A percentile compares a stretch with the other conserved stretches of the same genome.
These are phyloP conservation scores for Sclerotinia minor DNA, from an alignment of 2,329 filamentous ascomycete genomes.

Conservation along the genomic window DNA sequence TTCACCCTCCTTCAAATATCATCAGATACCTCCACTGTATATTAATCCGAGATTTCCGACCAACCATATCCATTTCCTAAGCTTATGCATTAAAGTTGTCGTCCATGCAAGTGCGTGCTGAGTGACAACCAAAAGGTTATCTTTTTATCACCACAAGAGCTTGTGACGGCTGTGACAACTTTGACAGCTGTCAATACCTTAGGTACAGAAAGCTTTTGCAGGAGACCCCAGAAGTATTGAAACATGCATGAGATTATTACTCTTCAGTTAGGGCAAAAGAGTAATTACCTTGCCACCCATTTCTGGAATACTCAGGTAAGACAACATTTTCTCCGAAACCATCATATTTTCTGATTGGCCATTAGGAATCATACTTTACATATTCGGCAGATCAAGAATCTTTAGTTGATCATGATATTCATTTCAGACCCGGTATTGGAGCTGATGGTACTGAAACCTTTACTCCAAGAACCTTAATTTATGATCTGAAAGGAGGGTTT, in stretches of 20 bases:
- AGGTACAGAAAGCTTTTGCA: not conserved
- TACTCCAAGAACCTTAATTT: slow-evolving; percentile 86
- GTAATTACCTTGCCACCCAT: slow-evolving; percentile 91
- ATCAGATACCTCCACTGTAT: not conserved
- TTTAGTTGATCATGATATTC: slow-evolving; percentile 77
- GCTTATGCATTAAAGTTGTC: not conserved
- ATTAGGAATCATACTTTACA: slow-evolving; percentile 96
- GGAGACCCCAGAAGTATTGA: not conserved
- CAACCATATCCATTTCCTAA: not conserved
- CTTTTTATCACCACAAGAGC: slow-evolving; percentile 3
- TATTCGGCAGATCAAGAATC: slow-evolving; percentile 69
- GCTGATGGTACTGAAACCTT: slow-evolving; percentile 87
- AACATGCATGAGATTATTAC: slow-evolving; percentile 93
- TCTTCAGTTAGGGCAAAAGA: slow-evolving; percentile 86
- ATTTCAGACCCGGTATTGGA: slow-evolving; percentile 82
- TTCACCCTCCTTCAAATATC: not conserved
- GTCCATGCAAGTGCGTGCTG: slow-evolving; percentile 23
- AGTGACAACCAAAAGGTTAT: slow-evolving; percentile 4
- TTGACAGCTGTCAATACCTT: slow-evolving; percentile 6
- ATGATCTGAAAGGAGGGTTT: slow-evolving; percentile 93
- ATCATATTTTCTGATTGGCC: slow-evolving; percentile 23
- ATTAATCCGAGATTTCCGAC: not conserved
- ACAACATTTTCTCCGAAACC: not conserved
- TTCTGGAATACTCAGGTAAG: slow-evolving; percentile 93
- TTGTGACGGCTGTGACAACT: slow-evolving; percentile 1